Conservation (phyloP, 2,329 filamentous ascomycete genomes). For the Colletotrichum karsti region DNA sequence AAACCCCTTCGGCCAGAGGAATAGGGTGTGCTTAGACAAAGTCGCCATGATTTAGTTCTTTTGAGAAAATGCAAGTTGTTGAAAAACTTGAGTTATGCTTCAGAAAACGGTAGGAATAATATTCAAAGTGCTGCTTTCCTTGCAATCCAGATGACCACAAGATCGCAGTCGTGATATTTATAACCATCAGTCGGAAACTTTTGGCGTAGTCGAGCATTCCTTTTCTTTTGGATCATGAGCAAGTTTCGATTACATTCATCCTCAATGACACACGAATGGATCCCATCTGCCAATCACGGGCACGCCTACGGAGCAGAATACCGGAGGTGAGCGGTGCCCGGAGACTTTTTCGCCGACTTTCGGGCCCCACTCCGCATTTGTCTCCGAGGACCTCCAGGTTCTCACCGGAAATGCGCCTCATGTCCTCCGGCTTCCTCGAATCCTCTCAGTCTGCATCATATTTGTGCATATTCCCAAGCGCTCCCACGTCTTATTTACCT, state of each 20-base stretch:
- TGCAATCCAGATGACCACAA: neutral
- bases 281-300: neutral
- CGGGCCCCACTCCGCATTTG: too few relatives aligned
- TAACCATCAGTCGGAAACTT: neutral
- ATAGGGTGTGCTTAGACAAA: constrained; percentile 29
- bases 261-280: neutral
- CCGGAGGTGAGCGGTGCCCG: neutral
- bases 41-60: neutral
- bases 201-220: neutral
- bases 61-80: neutral
- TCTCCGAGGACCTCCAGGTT: too few relatives aligned
- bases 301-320: neutral
- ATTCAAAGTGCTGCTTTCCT: neutral
- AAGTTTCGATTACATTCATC: neutral
- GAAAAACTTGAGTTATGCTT: neutral
- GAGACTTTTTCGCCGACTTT: constrained; percentile 1
- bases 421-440: too few relatives aligned
- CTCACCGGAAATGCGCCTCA: too few relatives aligned
- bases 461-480: too few relatives aligned
- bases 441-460: too few relatives aligned
- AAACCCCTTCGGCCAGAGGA: constrained; percentile 31
- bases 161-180: neutral
- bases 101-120: too few relatives aligned
- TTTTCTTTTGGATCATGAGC: neutral
- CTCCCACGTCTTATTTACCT: too few relatives aligned